Evolutionary conservation across 2,329 filamentous ascomycete species (phyloP).

Genomic region (Fusarium papillatum): DNA sequence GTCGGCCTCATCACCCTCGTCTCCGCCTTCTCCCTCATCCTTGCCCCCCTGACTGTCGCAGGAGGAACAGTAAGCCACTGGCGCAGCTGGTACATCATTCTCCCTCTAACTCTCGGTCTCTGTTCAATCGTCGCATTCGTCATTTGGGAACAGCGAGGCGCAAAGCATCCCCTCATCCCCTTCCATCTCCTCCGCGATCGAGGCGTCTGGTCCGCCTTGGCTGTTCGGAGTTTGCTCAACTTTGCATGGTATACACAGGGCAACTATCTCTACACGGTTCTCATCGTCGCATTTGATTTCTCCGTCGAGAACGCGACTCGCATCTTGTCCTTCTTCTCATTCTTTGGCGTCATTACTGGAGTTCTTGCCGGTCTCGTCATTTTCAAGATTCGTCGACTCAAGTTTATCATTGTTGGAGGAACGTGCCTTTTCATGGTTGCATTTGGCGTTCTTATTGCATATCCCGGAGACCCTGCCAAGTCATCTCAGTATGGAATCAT

Average conservation of each 20-base stretch:
- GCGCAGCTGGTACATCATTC: constrained; percentile 63
- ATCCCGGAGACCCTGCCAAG: constrained; percentile 60
- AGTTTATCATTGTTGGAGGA: constrained; percentile 69
- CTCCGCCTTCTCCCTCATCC: constrained; percentile 59
- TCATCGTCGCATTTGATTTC: constrained; percentile 70
- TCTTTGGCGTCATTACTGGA: constrained; percentile 67
- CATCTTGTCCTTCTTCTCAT: constrained; percentile 67
- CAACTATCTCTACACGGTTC: constrained; percentile 71
- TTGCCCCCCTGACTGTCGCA: constrained; percentile 68
- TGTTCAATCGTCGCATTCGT: constrained; percentile 63
- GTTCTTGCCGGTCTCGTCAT: constrained; percentile 65
- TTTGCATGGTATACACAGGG: constrained; percentile 70
- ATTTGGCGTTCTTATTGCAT: constrained; percentile 68
- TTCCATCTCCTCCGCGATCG: constrained; percentile 70
- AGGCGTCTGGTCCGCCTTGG: constrained; percentile 72
- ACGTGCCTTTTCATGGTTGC: constrained; percentile 68
- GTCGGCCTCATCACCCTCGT: constrained; percentile 63
- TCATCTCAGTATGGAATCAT: constrained; percentile 65
- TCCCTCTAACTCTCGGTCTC: constrained; percentile 65
- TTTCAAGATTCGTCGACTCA: constrained; percentile 65
- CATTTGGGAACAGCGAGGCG: constrained; percentile 65
- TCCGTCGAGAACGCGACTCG: constrained; percentile 67
- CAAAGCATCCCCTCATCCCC: constrained; percentile 66
- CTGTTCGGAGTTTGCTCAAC: constrained; percentile 64
- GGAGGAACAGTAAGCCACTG: constrained; percentile 62